These are phyloP conservation scores for Hymenoscyphus fraxineus DNA, from an alignment of 2,329 filamentous ascomycete species.

Conservation along the genomic window DNA sequence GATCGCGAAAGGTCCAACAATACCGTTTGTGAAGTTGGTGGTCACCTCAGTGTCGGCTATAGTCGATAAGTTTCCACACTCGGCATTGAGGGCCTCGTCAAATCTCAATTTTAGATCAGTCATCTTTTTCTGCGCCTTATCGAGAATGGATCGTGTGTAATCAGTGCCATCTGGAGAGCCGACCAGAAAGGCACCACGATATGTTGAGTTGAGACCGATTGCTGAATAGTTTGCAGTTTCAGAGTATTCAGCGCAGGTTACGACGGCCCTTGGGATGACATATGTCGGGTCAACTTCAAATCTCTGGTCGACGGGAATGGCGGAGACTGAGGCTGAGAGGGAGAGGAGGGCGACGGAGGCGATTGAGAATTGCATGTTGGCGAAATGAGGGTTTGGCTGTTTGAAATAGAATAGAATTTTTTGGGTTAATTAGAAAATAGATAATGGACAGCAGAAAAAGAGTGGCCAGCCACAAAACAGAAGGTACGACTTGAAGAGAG, in stretches of 20 bases:
- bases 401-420: background rate
- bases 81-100: slow-evolving; percentile 40
- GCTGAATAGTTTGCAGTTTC: slow-evolving; percentile 45
- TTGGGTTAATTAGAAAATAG: background rate
- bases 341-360: slow-evolving; percentile 8
- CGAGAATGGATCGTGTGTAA: slow-evolving; percentile 39
- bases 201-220: slow-evolving; percentile 43
- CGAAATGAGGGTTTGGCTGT: background rate
- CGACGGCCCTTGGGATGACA: background rate
- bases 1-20: slow-evolving; percentile 31
- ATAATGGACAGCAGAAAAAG: slow-evolving; percentile 5
- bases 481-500: slow-evolving; percentile 10
- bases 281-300: background rate
- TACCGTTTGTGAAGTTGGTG: slow-evolving; percentile 42
- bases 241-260: slow-evolving; percentile 41
- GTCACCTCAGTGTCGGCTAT: slow-evolving; percentile 43
- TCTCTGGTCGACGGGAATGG: background rate
- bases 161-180: slow-evolving; percentile 42
- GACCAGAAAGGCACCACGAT: slow-evolving; percentile 44
- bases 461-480: slow-evolving; percentile 16
- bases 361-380: slow-evolving; percentile 10
- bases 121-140: slow-evolving; percentile 33
- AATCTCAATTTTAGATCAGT: slow-evolving; percentile 39
- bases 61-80: slow-evolving; percentile 44
- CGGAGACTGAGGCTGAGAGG: background rate